A percentile compares a stretch with the other conserved stretches of the same genome.
These are phyloP conservation scores for Leccinum disarticulatum DNA, from an alignment of 768 basidiomycete genomes.

Conservation along the genomic window DNA sequence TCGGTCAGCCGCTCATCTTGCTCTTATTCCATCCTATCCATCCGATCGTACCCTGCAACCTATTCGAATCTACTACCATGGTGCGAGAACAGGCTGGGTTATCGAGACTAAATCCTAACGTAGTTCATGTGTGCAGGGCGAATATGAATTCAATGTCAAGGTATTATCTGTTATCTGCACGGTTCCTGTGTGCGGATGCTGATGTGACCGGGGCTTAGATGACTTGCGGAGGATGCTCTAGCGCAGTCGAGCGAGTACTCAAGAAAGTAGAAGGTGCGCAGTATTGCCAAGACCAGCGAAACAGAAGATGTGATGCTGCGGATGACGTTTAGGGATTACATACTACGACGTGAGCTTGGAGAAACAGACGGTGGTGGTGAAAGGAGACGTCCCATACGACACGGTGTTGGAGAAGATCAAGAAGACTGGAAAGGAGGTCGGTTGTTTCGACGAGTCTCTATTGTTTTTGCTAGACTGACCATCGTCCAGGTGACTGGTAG, in stretches of 20 bases:
- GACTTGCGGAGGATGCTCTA: slow-evolving; percentile 86
- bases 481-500: too few species aligned
- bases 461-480: neutral
- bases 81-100: slow-evolving; percentile 10
- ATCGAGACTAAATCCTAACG: neutral
- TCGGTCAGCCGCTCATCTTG: neutral
- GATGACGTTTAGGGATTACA: slow-evolving; percentile 20
- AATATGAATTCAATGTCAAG: slow-evolving; percentile 84
- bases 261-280: slow-evolving; percentile 51
- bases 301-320: neutral
- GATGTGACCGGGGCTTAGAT: slow-evolving; percentile 49
- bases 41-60: slow-evolving; percentile 2
- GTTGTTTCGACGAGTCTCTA: neutral
- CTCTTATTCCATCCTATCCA: neutral
- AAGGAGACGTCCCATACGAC: slow-evolving; percentile 58
- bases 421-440: slow-evolving; percentile 91
- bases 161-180: slow-evolving; percentile 36
- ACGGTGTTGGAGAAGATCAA: slow-evolving; percentile 68
- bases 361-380: slow-evolving; percentile 73
- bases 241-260: slow-evolving; percentile 74
- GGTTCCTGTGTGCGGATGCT: slow-evolving; percentile 1
- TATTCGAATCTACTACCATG: slow-evolving; percentile 16
- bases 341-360: slow-evolving; percentile 69
- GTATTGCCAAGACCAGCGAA: neutral
- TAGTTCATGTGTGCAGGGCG: slow-evolving; percentile 15